Evolutionary conservation across 164 flowering plant species (phyloP), one percentile per base, ranked within the genome.

Genomic region (Pachysandra terminalis): DNA sequence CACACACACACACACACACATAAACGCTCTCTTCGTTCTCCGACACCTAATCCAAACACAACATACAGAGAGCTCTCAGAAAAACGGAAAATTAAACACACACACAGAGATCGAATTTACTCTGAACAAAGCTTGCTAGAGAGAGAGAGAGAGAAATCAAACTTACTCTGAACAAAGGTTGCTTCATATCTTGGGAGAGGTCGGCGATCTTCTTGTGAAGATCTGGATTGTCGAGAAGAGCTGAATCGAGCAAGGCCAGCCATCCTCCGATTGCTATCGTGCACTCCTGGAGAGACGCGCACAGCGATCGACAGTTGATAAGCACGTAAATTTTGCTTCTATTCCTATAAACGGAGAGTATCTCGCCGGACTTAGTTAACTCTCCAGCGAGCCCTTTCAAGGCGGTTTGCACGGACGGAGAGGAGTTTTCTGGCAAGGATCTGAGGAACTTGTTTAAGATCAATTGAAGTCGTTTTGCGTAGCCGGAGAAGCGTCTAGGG

Each of bases 21-120:
- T 67, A 69, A 21, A 84, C 83, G 71, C 88, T 78, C 75, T 79
- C 85, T 66, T 84, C 90, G 27, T 79, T 84, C 76, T 83, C 86
- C 21, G 85, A 81, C 21, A 84, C 86, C 90, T 84, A 52, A 56
- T 19, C 13, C 27, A 53, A 59, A 67, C 27, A 1, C 37, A 64
- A 45, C 59, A 63, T 57, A 19, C 35, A 13, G 48, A n/a, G n/a
- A 56, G 24, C 7, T 32, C 37, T 3, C 3, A 32, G 3, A 32
- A 32, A 32, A 32, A 32, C 37, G 37, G 37, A 32, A 32, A 32
- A 7, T 3, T 3, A 32, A 7, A 32, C 37, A 32, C 37, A n/a
- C 37, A 3, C 37, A 3, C 37, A 32, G 37, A 32, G 37, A n/a
- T n/a, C n/a, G n/a, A n/a, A n/a, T 13, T 59, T 77, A 86, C 88